Base-by-base conservation (phyloP, 192 early-diverging fungal species). In the Entrophospora sp. region DNA sequence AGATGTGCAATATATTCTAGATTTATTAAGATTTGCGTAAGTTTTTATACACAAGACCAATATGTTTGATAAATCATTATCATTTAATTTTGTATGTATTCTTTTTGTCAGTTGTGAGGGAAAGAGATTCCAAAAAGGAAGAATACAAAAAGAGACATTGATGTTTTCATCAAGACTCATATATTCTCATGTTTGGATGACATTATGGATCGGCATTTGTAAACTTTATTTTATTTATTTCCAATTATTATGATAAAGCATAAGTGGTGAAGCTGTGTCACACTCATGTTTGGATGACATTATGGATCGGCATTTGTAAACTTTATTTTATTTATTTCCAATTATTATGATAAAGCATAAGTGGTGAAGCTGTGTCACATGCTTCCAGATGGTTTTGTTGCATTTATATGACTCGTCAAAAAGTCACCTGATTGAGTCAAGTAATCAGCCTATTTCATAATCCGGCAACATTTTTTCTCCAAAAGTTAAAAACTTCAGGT, bases 111-210 rank as follows among this genome's bases (percentile, higher is more conserved):
- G 43, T 45, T 45, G 43, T 45, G 43, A 45, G 22, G 22, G 52
- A 67, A 57, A 57, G 24, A 27, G 18, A 67, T 67, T 31, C 65
- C 53, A 10, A 25, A 67, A 13, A 36, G 53, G 36, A 28, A 53
- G 20, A 67, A 67, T 37, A 52, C 53, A 22, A 36, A 67, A 42
- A 57, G 53, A 38, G 53, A 67, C 31, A 58, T 67, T 0, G 37
- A 67, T 57, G 14, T 57, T 13, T 42, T 44, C 59, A 43, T 67
- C 30, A 67, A 67, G 22, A 22, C 16, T 57, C 37, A 59, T 52
- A 67, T 67, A 16, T 67, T 67, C 32, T 67, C 53, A 25, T 67
- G 53, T n/a, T 67, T 67, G 16, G 53, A 67, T 67, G 36, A 58
- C 34, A 67, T 67, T 35, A 32, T 42, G 0, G 65, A 67, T 44